A percentile compares a stretch with the other conserved stretches of the same genome.
Evolutionary conservation across 495 filamentous ascomycete species (phyloP).

Genomic region (Hyaloscypha hepaticicola): DNA sequence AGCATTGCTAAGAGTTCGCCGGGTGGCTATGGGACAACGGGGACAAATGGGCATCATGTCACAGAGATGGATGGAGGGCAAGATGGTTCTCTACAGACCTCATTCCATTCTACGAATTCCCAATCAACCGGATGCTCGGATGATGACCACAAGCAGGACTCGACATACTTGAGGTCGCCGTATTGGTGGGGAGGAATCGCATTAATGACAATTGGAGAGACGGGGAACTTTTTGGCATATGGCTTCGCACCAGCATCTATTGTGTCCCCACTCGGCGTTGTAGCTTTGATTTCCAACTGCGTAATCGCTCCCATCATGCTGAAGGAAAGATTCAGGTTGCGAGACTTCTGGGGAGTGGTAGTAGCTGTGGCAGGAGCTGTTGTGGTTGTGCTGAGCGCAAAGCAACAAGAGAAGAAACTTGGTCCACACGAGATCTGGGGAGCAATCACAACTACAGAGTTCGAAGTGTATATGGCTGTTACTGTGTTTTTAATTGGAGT

Average conservation of each 20-base stretch:
- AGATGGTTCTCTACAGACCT: constrained; percentile 47
- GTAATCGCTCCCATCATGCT: constrained; percentile 91
- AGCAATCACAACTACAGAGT: constrained; percentile 85
- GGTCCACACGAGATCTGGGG: constrained; percentile 88
- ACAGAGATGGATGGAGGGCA: constrained; percentile 37
- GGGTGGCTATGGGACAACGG: constrained; percentile 38
- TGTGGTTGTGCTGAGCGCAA: constrained; percentile 88
- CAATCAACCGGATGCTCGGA: constrained; percentile 37
- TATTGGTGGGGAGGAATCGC: constrained; percentile 95
- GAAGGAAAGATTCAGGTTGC: constrained; percentile 79
- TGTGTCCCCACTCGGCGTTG: constrained; percentile 93
- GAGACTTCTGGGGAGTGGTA: constrained; percentile 87
- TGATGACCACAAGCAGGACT: constrained; percentile 25
- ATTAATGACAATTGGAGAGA: constrained; percentile 89
- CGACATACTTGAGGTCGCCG: constrained; percentile 75
- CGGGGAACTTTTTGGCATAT: constrained; percentile 95
- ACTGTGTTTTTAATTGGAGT: constrained; percentile 68
- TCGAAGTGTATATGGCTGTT: constrained; percentile 83
- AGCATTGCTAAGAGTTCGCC: constrained; percentile 35
- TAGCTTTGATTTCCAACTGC: constrained; percentile 93
- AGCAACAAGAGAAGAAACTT: constrained; percentile 83
- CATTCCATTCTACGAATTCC: constrained; percentile 44
- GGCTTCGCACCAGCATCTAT: constrained; percentile 98
- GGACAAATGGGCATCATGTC: constrained; percentile 34
- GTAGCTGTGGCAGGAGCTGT: constrained; percentile 86